Percentiles rank a stretch among this genome's conserved stretches.
Conservation (phyloP, 2,329 filamentous ascomycete genomes). For the Thelonectria discophora region DNA sequence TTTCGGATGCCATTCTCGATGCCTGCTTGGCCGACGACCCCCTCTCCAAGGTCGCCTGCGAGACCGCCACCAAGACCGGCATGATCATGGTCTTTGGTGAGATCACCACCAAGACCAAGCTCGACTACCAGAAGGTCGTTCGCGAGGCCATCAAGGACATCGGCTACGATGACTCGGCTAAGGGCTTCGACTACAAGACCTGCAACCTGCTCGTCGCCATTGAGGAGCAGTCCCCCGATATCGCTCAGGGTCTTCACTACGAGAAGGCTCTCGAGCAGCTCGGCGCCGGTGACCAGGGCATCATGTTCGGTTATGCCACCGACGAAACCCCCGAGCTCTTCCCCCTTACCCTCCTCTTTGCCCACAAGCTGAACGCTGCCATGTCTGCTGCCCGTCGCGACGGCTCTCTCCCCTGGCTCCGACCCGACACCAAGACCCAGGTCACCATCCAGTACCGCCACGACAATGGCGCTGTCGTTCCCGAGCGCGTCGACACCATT, state of each 20-base stretch:
- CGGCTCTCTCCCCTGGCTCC: constrained; percentile 89
- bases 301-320: constrained; percentile 99
- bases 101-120: constrained; percentile 93
- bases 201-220: constrained; percentile 98
- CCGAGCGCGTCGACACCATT: constrained; percentile 92
- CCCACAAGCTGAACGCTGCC: constrained; percentile 96
- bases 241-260: constrained; percentile 98
- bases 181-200: constrained; percentile 99
- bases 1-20: constrained; percentile 98
- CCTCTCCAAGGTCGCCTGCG: constrained; percentile 98
- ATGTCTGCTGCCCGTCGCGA: constrained; percentile 91
- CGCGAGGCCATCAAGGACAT: constrained; percentile 97
- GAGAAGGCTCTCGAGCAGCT: constrained; percentile 97
- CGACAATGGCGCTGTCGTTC: constrained; percentile 92
- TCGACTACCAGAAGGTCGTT: constrained; percentile 99
- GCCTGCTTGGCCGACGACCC: constrained; percentile 95
- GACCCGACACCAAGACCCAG: constrained; percentile 99
- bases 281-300: constrained; percentile 98
- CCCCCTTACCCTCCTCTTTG: constrained; percentile 90
- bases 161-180: constrained; percentile 94
- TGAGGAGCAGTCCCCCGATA: constrained; percentile 98
- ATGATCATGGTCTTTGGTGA: constrained; percentile 99
- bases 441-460: constrained; percentile 99
- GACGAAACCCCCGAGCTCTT: constrained; percentile 98
- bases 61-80: constrained; percentile 99